Base-by-base conservation (phyloP, 352 stramenopile species). In the Pythium oligandrum region DNA sequence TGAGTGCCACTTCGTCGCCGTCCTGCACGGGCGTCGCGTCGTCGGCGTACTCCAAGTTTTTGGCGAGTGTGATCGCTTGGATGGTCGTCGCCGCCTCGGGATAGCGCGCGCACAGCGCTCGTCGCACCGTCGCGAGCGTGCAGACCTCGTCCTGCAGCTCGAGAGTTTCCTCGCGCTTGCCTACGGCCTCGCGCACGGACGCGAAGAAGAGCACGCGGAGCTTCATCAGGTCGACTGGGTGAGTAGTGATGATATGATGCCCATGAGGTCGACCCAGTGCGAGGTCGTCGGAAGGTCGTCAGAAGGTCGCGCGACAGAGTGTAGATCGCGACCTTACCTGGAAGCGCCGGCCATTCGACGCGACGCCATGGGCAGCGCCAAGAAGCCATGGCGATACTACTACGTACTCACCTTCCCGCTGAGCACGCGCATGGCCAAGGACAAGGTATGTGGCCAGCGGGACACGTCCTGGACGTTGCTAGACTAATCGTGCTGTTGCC, bases 181-280 rank as follows among this genome's bases (percentile, higher is more conserved):
- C 83, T 55, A 91, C 60, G 36, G 75, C 70, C 69, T 93, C 83
- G 6, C 80, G 72, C 55, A 74, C 77, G 44, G 80, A 83, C 49
- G 83, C 83, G 57, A 93, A 93, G 76, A 86, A 93, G 30, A 93
- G 73, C 70, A 90, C 76, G 48, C 87, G 87, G 54, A 93, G 47
- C 40, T 73, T 56, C 66, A 82, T 75, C 17, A 10, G 31, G 36
- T 26, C 17, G 17, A 26, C 17, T 26, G 17, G 17, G 17, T 0
- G 17, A 26, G 17, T 26, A 26, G 17, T 26, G 17, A 26, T 26
- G 17, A 26, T 26, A 26, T 26, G 17, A 26, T 26, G 17, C 17
- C 17, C 17, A 26, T 36, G 35, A 37, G 4, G 37, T 26, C 17
- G 12, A n/a, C 30, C n/a, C 7, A 33, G 44, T 49, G 44, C 30